Conservation (phyloP, 78 protist genomes). For the Planoprotostelium fungivorum region DNA sequence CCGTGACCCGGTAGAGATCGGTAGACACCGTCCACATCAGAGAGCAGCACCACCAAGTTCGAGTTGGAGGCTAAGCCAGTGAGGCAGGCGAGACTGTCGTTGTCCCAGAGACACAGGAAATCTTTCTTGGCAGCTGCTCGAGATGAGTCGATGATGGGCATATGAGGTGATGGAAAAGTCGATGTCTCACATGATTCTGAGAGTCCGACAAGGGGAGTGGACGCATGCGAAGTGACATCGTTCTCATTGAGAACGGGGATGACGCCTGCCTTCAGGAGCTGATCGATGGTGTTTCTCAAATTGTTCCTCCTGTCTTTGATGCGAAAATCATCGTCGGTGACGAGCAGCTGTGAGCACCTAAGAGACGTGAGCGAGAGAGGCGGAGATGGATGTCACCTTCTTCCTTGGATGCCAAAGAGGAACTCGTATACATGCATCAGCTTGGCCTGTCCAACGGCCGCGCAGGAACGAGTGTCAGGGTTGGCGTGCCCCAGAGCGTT, state of each 20-base stretch:
- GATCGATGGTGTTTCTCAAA: conserved; percentile 1
- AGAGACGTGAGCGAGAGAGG: background rate
- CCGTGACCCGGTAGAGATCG: background rate
- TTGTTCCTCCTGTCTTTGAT: background rate
- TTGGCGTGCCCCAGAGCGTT: background rate
- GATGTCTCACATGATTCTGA: background rate
- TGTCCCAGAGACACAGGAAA: conserved; percentile 19
- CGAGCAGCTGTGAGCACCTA: conserved; percentile 34
- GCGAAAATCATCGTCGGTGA: conserved; percentile 30
- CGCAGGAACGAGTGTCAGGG: background rate
- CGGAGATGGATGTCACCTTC: background rate
- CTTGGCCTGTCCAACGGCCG: conserved; percentile 39
- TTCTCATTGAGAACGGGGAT: conserved; percentile 70
- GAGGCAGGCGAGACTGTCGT: conserved; percentile 48
- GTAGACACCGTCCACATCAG: conserved; percentile 64
- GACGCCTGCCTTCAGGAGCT: background rate
- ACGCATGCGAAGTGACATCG: conserved; percentile 21
- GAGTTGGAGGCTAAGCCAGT: conserved; percentile 25
- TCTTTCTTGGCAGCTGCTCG: background rate
- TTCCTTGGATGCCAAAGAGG: conserved; percentile 10
- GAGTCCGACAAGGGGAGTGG: background rate
- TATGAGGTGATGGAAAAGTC: background rate
- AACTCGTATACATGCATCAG: conserved; percentile 31
- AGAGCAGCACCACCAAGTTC: conserved; percentile 34
- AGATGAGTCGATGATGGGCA: background rate